Percentiles rank a stretch among this genome's conserved stretches.
These are phyloP conservation scores for Coniochaeta hoffmannii DNA, from an alignment of 2,329 filamentous ascomycete species.

Conservation along the genomic window DNA sequence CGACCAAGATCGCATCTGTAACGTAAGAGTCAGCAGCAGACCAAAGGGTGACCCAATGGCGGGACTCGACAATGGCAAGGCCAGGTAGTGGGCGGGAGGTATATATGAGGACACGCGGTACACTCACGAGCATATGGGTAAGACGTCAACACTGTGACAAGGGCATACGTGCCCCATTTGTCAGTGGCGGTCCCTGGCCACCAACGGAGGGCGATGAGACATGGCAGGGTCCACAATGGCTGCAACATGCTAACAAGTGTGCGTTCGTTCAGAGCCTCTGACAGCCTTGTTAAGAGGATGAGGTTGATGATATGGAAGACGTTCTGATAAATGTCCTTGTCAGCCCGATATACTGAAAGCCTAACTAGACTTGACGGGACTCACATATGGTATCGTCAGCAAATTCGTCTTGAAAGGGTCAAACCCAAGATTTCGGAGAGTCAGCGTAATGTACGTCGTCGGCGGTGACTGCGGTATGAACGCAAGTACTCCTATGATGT, in stretches of 20 bases:
- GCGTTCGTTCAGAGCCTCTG: slow-evolving; percentile 41
- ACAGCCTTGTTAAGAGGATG: slow-evolving; percentile 41
- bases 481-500: slow-evolving; percentile 37
- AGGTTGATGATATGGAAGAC: slow-evolving; percentile 43
- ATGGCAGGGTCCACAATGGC: slow-evolving; percentile 48
- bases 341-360: too few relatives aligned
- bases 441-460: slow-evolving; percentile 43
- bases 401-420: slow-evolving; percentile 48
- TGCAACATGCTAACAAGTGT: slow-evolving; percentile 36
- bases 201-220: slow-evolving; percentile 39
- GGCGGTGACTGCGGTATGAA: slow-evolving; percentile 42
- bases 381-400: slow-evolving; percentile 44
- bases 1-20: background rate
- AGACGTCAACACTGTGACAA: slow-evolving; percentile 39
- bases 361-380: too few relatives aligned
- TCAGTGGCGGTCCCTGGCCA: slow-evolving; percentile 34
- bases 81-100: too few relatives aligned
- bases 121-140: slow-evolving; percentile 42
- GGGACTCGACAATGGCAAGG: too few relatives aligned
- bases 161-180: slow-evolving; percentile 27
- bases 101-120: background rate
- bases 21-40: background rate
- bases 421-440: slow-evolving; percentile 42
- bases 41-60: too few relatives aligned
- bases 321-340: too few relatives aligned